phyloP scores from a whole-genome alignment of 2,329 filamentous ascomycete species.

The Talaromyces piceae region DNA sequence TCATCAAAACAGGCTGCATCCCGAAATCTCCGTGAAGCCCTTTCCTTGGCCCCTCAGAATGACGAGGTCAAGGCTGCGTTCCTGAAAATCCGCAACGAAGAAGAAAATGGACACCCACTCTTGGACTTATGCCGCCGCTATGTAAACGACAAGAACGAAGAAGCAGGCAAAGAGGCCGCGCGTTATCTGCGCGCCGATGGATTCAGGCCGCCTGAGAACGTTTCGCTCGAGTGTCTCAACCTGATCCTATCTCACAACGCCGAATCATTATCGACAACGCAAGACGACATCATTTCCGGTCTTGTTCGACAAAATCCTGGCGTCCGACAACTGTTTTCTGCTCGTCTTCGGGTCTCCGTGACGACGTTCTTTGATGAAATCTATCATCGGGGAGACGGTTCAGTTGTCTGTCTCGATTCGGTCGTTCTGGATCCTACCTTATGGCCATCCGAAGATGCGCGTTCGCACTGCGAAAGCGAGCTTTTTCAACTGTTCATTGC shows the following conservation, averaged over 20 bases:
- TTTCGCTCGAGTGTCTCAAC: slow-evolving; percentile 37
- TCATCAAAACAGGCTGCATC: slow-evolving; percentile 34
- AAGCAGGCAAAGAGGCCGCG: slow-evolving; percentile 38
- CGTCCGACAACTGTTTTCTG: slow-evolving; percentile 38
- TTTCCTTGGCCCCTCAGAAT: slow-evolving; percentile 39
- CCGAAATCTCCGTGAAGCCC: slow-evolving; percentile 43
- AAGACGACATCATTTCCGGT: slow-evolving; percentile 42
- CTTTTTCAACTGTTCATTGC: slow-evolving; percentile 64
- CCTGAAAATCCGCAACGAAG: slow-evolving; percentile 37
- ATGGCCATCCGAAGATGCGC: slow-evolving; percentile 38
- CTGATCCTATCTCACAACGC: slow-evolving; percentile 33
- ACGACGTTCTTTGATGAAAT: slow-evolving; percentile 44
- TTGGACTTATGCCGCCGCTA: slow-evolving; percentile 39
- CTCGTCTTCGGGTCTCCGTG: slow-evolving; percentile 35
- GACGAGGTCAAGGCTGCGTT: slow-evolving; percentile 40
- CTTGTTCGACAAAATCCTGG: slow-evolving; percentile 37
- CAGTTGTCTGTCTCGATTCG: slow-evolving; percentile 40
- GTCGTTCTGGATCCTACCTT: slow-evolving; percentile 40
- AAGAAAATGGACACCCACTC: slow-evolving; percentile 36
- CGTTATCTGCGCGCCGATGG: slow-evolving; percentile 37
- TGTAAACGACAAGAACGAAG: slow-evolving; percentile 33
- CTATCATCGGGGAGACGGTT: slow-evolving; percentile 41
- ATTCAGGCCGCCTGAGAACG: slow-evolving; percentile 34
- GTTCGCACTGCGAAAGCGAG: slow-evolving; percentile 39
- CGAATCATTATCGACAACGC: slow-evolving; percentile 28